Evolutionary conservation across 768 basidiomycete genomes (phyloP), one percentile per base, ranked within the genome.

Genomic region (Podaxis mareebaensis): DNA sequence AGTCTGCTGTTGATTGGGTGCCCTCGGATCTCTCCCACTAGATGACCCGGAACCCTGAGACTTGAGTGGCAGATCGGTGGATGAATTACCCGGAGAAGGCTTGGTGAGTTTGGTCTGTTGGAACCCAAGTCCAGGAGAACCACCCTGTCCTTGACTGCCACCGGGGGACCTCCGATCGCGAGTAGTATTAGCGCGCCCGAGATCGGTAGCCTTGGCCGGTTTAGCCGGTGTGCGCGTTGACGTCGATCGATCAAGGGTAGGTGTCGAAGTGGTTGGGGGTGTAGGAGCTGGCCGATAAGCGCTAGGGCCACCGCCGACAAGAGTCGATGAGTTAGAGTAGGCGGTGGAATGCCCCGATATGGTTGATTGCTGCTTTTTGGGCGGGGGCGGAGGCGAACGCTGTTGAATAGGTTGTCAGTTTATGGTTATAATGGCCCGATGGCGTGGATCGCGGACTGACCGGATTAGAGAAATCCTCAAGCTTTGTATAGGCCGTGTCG

Each of bases 211-310:
- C 68, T 83, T 84, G 64, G 75, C 66, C 3, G 81, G 71, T 60
- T 86, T 86, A 20, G 82, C 65, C 0, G 92, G 89, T 12, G 88
- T 82, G 36, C 95, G 90, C 68, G 93, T 91, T 3, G 94, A 95
- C 40, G 90, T 89, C 26, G 93, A 93, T 58, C 94, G 89, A 79
- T 96, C 95, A 58, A 96, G 85, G 3, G 89, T 68, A 26, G 90
- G 88, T 0, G 86, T 81, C 28, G 83, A 82, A 1, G 86, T 74
- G 3, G 83, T 77, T 0, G 91, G 88, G 2, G 92, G 89, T 1
- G 92, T 83, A 0, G 92, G 93, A 0, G 89, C 87, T 24, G 93
- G 89, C 4, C 91, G 88, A 70, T 91, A 91, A 13, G 88, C 72
- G 11, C 82, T 77, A 3, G 92, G 86, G 48, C 76, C 39, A 17